A percentile compares a stretch with the other conserved stretches of the same genome.
Evolutionary conservation across 176 grass and related monocot species (phyloP).

Genomic region (Triticum dicoccoides): DNA sequence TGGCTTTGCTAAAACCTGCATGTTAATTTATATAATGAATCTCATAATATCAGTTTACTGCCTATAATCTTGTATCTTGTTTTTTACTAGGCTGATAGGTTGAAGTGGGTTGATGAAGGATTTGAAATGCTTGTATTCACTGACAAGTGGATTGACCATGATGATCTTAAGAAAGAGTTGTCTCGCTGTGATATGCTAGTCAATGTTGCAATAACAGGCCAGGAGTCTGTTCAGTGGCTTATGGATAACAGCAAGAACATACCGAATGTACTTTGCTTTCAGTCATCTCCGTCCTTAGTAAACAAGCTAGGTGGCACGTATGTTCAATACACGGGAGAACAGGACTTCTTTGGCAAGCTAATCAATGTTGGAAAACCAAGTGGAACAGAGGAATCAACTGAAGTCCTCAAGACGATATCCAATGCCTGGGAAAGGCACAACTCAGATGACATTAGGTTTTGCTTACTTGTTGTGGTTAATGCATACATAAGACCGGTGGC

Average conservation of each 20-base stretch:
- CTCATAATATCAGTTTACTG: neutral
- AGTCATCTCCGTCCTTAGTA: slow-evolving; percentile 64
- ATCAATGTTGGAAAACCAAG: slow-evolving; percentile 40
- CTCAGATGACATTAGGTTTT: slow-evolving; percentile 95
- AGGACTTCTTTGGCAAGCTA: slow-evolving; percentile 60
- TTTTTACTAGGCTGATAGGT: slow-evolving; percentile 55
- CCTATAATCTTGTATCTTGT: neutral
- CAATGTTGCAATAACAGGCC: slow-evolving; percentile 56
- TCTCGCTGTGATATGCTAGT: slow-evolving; percentile 65
- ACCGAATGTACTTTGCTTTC: slow-evolving; percentile 80
- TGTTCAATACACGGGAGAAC: slow-evolving; percentile 41
- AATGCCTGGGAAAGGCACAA: slow-evolving; percentile 94
- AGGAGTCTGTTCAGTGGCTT: slow-evolving; percentile 57
- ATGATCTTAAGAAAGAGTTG: slow-evolving; percentile 48
- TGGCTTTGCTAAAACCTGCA: neutral
- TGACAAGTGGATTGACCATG: slow-evolving; percentile 38
- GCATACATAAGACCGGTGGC: slow-evolving; percentile 74
- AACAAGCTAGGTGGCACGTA: slow-evolving; percentile 73
- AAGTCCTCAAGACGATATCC: slow-evolving; percentile 68
- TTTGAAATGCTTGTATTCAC: slow-evolving; percentile 83
- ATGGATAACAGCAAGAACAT: slow-evolving; percentile 46
- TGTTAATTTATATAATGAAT: neutral
- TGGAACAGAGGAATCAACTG: slow-evolving; percentile 37
- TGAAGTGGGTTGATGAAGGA: slow-evolving; percentile 88
- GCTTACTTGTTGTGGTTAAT: slow-evolving; percentile 79